phyloP scores from a whole-genome alignment of 306 rosid genomes.

The Hippophae rhamnoides region DNA sequence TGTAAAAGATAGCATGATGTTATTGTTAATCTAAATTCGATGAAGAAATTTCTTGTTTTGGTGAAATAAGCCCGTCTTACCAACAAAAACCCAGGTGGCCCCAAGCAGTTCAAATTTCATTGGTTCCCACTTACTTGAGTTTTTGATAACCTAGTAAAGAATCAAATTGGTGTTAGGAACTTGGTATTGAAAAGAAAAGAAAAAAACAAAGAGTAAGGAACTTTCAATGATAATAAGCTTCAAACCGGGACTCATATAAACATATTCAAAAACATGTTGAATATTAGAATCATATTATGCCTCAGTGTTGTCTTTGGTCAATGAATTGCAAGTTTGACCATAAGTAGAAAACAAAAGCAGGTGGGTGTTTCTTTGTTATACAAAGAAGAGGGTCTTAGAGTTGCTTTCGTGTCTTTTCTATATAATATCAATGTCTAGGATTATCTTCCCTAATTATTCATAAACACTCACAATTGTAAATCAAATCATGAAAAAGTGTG shows the following conservation, averaged over 20 bases:
- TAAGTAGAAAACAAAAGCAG: too few relatives aligned
- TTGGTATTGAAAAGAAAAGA: too few relatives aligned
- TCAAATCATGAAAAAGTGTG: not conserved
- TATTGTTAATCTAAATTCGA: too few relatives aligned
- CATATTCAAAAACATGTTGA: not conserved
- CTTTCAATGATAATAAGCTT: not conserved
- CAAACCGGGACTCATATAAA: not conserved
- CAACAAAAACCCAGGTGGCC: conserved; percentile 13
- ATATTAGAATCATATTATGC: not conserved
- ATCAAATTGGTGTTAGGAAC: conserved; percentile 3
- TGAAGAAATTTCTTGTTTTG: too few relatives aligned
- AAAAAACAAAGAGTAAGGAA: too few relatives aligned
- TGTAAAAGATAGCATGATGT: conserved; percentile 13
- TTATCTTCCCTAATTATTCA: too few relatives aligned
- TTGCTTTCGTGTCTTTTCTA: not conserved
- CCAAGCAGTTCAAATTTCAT: conserved; percentile 26
- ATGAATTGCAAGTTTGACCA: too few relatives aligned
- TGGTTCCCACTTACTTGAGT: conserved; percentile 23
- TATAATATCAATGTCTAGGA: not conserved
- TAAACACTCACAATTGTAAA: not conserved
- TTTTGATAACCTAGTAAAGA: conserved; percentile 25
- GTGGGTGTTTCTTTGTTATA: too few relatives aligned
- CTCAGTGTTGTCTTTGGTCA: not conserved
- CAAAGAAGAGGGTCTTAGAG: too few relatives aligned
- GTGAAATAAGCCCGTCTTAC: conserved; percentile 10